Evolutionary conservation across 192 early-diverging fungal species (phyloP).

Genomic region (Backusella liffmaniae): DNA sequence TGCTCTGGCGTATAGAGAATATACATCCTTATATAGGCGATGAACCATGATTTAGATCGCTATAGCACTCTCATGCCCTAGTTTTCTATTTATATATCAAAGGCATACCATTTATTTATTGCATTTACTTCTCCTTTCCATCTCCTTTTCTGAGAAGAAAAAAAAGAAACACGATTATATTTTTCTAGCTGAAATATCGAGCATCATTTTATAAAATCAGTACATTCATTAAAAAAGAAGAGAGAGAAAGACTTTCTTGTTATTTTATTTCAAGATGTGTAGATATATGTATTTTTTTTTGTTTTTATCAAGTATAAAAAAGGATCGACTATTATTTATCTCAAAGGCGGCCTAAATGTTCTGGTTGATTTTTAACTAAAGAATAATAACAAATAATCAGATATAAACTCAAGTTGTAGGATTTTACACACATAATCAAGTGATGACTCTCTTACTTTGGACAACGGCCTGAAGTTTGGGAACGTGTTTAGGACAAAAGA

Average conservation of each 20-base stretch:
- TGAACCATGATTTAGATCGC: background rate
- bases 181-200: background rate
- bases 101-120: background rate
- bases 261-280: background rate
- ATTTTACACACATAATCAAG: background rate
- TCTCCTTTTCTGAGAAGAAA: constrained; percentile 9
- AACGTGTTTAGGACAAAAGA: constrained; percentile 28
- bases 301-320: background rate
- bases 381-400: background rate
- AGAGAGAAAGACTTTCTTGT: background rate
- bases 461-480: constrained; percentile 23
- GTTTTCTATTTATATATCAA: constrained; percentile 8
- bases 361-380: constrained; percentile 4
- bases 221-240: background rate
- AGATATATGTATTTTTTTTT: background rate
- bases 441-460: background rate
- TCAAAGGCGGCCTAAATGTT: constrained; percentile 12
- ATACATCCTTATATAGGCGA: background rate
- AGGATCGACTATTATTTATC: background rate
- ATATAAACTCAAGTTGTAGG: background rate
- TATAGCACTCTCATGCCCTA: background rate
- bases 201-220: background rate
- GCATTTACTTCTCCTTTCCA: background rate
- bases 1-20: background rate
- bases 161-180: background rate